phyloP scores from a whole-genome alignment of 75 land plant species.

The Ceratopteris richardii region DNA sequence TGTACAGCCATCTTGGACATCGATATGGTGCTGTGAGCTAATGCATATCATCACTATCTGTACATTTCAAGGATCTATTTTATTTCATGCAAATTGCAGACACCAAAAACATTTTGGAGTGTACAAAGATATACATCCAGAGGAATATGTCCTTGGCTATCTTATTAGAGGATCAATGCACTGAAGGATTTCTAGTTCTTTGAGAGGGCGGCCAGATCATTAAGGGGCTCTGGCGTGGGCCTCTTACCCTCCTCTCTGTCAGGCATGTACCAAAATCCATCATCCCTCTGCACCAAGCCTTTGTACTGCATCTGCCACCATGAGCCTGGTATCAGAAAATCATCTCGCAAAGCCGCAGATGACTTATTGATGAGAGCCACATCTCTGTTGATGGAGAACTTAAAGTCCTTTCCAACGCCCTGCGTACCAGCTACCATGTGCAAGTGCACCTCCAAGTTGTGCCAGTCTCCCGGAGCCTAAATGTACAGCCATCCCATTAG shows the following conservation, averaged over 20 bases:
- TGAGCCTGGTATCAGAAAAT: slow-evolving; percentile 40
- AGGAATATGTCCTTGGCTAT: too few species aligned
- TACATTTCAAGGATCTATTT: too few species aligned
- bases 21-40: too few species aligned
- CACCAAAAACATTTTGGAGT: too few species aligned
- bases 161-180: too few species aligned
- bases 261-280: slow-evolving; percentile 47
- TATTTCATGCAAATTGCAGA: too few species aligned
- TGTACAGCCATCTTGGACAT: too few species aligned
- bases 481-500: background rate
- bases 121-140: too few species aligned
- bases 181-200: too few species aligned
- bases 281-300: slow-evolving; percentile 43
- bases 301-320: slow-evolving; percentile 85
- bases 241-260: slow-evolving; percentile 37
- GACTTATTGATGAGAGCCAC: slow-evolving; percentile 53
- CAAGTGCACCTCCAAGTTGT: slow-evolving; percentile 53
- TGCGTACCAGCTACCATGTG: slow-evolving; percentile 62
- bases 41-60: too few species aligned
- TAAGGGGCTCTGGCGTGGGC: slow-evolving; percentile 29
- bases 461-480: slow-evolving; percentile 12
- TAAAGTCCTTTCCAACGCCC: slow-evolving; percentile 26
- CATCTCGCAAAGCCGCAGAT: slow-evolving; percentile 51
- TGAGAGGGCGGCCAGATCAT: background rate
- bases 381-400: slow-evolving; percentile 28